These are phyloP conservation scores for Colletotrichum orbiculare DNA, from an alignment of 2,329 filamentous ascomycete genomes.

Conservation along the genomic window DNA sequence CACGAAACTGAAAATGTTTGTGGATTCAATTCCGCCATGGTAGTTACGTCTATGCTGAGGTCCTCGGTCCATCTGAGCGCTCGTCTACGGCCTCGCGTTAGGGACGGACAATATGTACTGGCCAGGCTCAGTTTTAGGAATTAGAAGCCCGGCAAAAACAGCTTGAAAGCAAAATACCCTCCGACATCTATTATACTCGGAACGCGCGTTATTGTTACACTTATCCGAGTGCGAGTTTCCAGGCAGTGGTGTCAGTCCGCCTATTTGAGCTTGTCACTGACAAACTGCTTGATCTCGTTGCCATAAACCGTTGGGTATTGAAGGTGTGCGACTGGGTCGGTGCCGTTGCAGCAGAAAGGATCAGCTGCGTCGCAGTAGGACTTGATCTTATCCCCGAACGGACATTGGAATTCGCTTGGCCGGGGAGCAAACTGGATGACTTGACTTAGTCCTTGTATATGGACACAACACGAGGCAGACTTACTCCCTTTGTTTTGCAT, in stretches of 20 bases:
- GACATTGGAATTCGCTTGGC: constrained; percentile 63
- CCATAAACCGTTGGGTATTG: constrained; percentile 33
- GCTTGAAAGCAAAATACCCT: no score
- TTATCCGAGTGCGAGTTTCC: constrained; percentile 5
- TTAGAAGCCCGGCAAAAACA: no score
- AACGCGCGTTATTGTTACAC: neutral
- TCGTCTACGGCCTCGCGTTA: no score
- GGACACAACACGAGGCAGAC: constrained; percentile 39
- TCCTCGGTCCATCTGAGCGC: no score
- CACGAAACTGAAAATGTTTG: no score
- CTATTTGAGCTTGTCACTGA: constrained; percentile 28
- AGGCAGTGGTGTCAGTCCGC: neutral
- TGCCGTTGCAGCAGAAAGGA: constrained; percentile 72
- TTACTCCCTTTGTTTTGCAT: constrained; percentile 66
- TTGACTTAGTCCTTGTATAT: neutral
- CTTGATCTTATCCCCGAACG: constrained; percentile 64
- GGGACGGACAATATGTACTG: no score
- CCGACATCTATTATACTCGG: no score
- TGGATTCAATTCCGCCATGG: no score
- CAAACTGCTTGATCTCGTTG: constrained; percentile 34
- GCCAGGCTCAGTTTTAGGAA: no score
- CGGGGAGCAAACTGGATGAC: constrained; percentile 63
- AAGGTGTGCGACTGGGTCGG: constrained; percentile 61
- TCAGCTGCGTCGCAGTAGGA: constrained; percentile 70
- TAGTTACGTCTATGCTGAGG: no score